Conservation (phyloP, 2,329 filamentous ascomycete species). For the Fusarium guadeloupense region DNA sequence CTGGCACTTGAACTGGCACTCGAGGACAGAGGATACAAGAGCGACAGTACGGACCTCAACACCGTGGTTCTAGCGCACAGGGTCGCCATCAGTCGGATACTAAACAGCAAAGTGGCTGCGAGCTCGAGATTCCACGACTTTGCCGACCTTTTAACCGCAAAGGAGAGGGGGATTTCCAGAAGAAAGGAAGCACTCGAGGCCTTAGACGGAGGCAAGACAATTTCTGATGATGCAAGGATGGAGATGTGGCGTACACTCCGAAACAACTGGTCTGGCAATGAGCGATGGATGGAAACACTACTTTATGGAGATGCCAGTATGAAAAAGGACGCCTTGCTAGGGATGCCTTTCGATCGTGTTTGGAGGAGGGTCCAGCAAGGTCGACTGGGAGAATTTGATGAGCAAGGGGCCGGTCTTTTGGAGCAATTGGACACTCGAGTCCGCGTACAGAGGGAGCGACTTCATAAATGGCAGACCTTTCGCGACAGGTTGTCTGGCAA, state of each 20-base stretch:
- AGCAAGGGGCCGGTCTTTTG: slow-evolving; percentile 63
- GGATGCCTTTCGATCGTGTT: slow-evolving; percentile 72
- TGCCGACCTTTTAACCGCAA: slow-evolving; percentile 68
- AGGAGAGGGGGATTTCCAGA: slow-evolving; percentile 65
- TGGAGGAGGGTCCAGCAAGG: slow-evolving; percentile 74
- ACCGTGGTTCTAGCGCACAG: slow-evolving; percentile 79
- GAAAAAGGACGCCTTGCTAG: slow-evolving; percentile 70
- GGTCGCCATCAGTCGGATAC: slow-evolving; percentile 66
- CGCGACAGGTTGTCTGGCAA: slow-evolving; percentile 58
- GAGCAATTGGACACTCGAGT: slow-evolving; percentile 77
- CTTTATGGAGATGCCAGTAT: slow-evolving; percentile 70
- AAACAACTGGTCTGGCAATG: slow-evolving; percentile 82
- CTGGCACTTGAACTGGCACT: slow-evolving; percentile 65
- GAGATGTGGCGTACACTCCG: slow-evolving; percentile 69
- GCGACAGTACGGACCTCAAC: slow-evolving; percentile 64
- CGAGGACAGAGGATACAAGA: slow-evolving; percentile 66
- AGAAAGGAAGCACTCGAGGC: slow-evolving; percentile 59
- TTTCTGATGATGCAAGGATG: slow-evolving; percentile 54
- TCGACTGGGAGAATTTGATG: slow-evolving; percentile 65
- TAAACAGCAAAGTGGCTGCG: slow-evolving; percentile 69
- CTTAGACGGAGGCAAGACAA: slow-evolving; percentile 45
- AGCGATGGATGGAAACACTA: slow-evolving; percentile 76
- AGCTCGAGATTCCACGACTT: slow-evolving; percentile 70
- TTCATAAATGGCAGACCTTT: slow-evolving; percentile 80
- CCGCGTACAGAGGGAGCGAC: slow-evolving; percentile 69